Evolutionary conservation across 192 early-diverging fungal species (phyloP).

Genomic region (Linnemannia zychae): DNA sequence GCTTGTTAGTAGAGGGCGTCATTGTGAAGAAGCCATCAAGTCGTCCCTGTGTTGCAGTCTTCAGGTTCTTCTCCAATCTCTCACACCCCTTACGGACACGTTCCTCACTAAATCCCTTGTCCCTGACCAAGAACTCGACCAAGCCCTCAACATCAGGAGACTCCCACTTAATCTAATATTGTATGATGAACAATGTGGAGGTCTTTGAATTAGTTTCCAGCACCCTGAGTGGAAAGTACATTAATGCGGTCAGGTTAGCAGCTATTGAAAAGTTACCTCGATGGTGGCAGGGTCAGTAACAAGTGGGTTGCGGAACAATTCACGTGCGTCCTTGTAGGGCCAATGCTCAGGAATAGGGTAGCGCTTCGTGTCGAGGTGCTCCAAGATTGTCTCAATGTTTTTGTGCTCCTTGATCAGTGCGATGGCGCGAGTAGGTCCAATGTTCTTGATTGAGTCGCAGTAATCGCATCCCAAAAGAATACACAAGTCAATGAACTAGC

Average conservation of each 20-base stretch:
- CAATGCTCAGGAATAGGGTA: conserved; percentile 89
- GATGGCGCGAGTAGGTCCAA: conserved; percentile 91
- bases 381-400: conserved; percentile 83
- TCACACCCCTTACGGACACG: conserved; percentile 84
- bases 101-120: conserved; percentile 98
- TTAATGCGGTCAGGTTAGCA: not conserved
- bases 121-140: conserved; percentile 90
- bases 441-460: conserved; percentile 93
- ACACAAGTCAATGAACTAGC: conserved; percentile 96
- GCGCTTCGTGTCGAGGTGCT: conserved; percentile 81
- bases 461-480: conserved; percentile 99
- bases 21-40: conserved; percentile 93
- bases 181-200: not conserved
- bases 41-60: conserved; percentile 89
- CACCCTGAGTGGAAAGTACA: not conserved
- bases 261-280: conserved; percentile 68
- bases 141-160: conserved; percentile 85
- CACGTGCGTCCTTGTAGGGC: conserved; percentile 91
- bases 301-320: conserved; percentile 87
- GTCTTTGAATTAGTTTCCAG: not conserved
- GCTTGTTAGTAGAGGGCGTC: conserved; percentile 41
- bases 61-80: conserved; percentile 83
- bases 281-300: conserved; percentile 76
- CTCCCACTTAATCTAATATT: conserved; percentile 75
- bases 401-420: conserved; percentile 87